Evolutionary conservation across 768 basidiomycete species (phyloP).

Genomic region (Phylloporus scabripes): DNA sequence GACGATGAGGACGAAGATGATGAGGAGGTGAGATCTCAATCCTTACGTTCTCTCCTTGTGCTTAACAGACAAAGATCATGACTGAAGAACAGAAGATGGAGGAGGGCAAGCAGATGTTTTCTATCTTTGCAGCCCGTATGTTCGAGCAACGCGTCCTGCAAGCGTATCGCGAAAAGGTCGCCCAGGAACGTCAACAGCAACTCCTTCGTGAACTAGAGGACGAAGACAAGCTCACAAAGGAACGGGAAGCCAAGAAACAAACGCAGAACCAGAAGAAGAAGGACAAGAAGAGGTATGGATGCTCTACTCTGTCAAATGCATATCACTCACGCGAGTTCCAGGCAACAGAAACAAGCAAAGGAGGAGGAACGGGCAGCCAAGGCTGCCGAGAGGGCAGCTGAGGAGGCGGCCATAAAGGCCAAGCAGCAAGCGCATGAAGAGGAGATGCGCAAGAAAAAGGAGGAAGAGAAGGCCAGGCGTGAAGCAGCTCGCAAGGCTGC

Average conservation of each 20-base stretch:
- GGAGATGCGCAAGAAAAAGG: constrained; percentile 72
- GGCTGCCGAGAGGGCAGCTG: constrained; percentile 82
- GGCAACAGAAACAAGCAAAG: constrained; percentile 87
- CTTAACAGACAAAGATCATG: constrained; percentile 47
- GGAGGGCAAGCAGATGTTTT: constrained; percentile 99
- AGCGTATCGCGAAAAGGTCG: constrained; percentile 94
- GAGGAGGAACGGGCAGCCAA: constrained; percentile 84
- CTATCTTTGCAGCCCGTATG: constrained; percentile 98
- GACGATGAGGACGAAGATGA: constrained; percentile 51
- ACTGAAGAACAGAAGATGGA: constrained; percentile 99
- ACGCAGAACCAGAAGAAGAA: constrained; percentile 98
- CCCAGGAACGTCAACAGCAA: constrained; percentile 91
- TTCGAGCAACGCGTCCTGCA: constrained; percentile 97
- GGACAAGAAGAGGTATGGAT: constrained; percentile 87
- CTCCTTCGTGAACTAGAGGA: constrained; percentile 93
- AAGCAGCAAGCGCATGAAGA: constrained; percentile 76
- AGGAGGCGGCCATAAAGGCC: constrained; percentile 73
- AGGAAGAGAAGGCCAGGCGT: constrained; percentile 79
- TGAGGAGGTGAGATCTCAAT: constrained; percentile 37
- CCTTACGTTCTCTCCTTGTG: constrained; percentile 1
- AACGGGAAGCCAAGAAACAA: constrained; percentile 88
- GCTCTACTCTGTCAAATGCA: constrained; percentile 5
- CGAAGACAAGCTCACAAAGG: constrained; percentile 82
- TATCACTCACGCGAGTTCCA: constrained; percentile 27
- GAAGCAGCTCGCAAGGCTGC: constrained; percentile 70